Conservation (phyloP, 495 filamentous ascomycete species). For the Hypoxylon trugodes region DNA sequence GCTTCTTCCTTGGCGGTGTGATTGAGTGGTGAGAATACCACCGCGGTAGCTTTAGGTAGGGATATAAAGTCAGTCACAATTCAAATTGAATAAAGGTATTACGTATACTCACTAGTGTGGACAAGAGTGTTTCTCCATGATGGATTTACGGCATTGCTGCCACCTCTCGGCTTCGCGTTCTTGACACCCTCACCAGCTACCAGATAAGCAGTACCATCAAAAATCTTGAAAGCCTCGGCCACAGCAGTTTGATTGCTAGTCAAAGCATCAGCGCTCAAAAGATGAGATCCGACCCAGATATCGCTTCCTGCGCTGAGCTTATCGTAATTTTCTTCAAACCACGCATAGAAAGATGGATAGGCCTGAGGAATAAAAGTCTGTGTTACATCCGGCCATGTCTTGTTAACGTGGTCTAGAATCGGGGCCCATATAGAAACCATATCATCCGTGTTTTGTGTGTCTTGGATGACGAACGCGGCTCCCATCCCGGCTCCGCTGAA, state of each 20-base stretch:
- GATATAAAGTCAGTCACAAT: neutral
- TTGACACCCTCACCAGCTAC: conserved; percentile 49
- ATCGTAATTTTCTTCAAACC: conserved; percentile 54
- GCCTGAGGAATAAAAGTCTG: conserved; percentile 49
- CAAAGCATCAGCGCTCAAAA: conserved; percentile 48
- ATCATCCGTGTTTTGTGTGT: conserved; percentile 44
- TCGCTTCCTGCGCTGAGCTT: conserved; percentile 47
- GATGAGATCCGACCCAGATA: conserved; percentile 49
- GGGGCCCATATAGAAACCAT: conserved; percentile 55
- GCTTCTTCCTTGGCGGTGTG: conserved; percentile 49
- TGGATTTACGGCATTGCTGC: conserved; percentile 58
- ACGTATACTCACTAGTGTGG: conserved; percentile 39
- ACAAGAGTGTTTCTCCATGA: conserved; percentile 65
- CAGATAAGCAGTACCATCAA: conserved; percentile 31
- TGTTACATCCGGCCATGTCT: conserved; percentile 56
- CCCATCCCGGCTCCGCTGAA: conserved; percentile 46
- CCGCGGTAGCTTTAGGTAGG: conserved; percentile 38
- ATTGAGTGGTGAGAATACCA: conserved; percentile 51
- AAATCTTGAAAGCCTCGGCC: conserved; percentile 37
- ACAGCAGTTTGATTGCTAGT: conserved; percentile 28
- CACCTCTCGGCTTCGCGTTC: conserved; percentile 52
- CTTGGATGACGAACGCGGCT: conserved; percentile 34
- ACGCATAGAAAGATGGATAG: conserved; percentile 56
- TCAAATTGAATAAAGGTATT: neutral
- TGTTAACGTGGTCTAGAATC: conserved; percentile 48